Percentiles rank a stretch among this genome's conserved stretches.
These are phyloP conservation scores for Lycium barbarum DNA, from an alignment of 257 asterid genomes.

Conservation along the genomic window DNA sequence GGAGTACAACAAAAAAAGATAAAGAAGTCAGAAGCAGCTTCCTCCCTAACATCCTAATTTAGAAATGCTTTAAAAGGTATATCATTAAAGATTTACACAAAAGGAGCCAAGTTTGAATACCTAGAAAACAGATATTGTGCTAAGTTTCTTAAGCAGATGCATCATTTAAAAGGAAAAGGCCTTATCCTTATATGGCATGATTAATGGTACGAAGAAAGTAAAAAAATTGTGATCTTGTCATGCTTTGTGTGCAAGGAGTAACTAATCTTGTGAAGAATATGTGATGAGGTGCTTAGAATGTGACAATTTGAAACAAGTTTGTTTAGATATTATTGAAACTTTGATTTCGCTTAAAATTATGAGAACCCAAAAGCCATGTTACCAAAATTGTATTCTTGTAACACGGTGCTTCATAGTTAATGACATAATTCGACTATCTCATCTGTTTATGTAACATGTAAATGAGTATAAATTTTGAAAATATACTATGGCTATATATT, in stretches of 20 bases:
- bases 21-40: constrained; percentile 37
- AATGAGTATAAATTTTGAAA: neutral
- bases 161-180: neutral
- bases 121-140: neutral
- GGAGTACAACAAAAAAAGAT: constrained; percentile 37
- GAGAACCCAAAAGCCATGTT: neutral
- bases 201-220: neutral
- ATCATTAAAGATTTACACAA: neutral
- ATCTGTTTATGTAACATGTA: accelerated
- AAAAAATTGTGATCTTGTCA: neutral
- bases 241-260: neutral
- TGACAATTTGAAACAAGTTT: neutral
- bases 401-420: no score
- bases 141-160: neutral
- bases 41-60: constrained; percentile 34
- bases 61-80: neutral
- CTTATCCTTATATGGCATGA: neutral
- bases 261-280: neutral
- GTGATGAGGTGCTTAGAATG: neutral
- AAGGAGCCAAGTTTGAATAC: neutral
- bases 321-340: neutral
- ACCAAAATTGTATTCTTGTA: neutral
- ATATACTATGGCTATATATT: no score
- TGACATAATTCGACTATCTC: neutral
- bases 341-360: neutral